These are phyloP conservation scores for Calonectria hawksworthii DNA, from an alignment of 2,329 filamentous ascomycete species.

Conservation along the genomic window DNA sequence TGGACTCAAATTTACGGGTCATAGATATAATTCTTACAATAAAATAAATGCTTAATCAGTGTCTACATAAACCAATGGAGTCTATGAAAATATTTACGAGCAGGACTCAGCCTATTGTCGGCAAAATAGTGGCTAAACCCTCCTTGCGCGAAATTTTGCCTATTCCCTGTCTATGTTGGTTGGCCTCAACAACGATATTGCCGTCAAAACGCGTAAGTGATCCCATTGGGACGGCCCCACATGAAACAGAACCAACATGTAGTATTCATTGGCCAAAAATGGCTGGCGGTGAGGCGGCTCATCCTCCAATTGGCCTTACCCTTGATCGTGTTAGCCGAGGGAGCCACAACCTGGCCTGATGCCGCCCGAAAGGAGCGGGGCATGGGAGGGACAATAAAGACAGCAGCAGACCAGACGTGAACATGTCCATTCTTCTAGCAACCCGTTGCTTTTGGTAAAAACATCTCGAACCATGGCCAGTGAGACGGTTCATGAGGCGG, in stretches of 20 bases:
- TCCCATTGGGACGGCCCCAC: neutral
- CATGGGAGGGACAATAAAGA: neutral
- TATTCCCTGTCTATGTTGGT: neutral
- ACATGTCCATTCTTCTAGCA: neutral
- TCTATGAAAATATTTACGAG: neutral
- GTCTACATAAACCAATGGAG: neutral
- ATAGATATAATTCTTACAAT: too few relatives aligned
- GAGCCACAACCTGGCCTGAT: constrained; percentile 3
- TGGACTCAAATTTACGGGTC: too few relatives aligned
- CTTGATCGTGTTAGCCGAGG: neutral
- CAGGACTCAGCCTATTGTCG: neutral
- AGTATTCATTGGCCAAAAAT: neutral
- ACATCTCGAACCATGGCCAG: neutral
- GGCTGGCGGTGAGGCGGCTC: neutral
- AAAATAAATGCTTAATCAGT: too few relatives aligned
- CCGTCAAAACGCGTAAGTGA: neutral
- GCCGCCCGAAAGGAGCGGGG: neutral
- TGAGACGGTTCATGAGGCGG: neutral
- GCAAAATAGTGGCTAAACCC: neutral
- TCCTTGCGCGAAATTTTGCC: neutral
- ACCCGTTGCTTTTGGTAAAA: neutral
- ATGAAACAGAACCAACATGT: neutral
- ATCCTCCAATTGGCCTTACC: constrained; percentile 2
- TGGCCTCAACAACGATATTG: neutral
- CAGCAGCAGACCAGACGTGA: neutral